phyloP scores from a whole-genome alignment of 768 basidiomycete genomes.

The Lentinula sp. region DNA sequence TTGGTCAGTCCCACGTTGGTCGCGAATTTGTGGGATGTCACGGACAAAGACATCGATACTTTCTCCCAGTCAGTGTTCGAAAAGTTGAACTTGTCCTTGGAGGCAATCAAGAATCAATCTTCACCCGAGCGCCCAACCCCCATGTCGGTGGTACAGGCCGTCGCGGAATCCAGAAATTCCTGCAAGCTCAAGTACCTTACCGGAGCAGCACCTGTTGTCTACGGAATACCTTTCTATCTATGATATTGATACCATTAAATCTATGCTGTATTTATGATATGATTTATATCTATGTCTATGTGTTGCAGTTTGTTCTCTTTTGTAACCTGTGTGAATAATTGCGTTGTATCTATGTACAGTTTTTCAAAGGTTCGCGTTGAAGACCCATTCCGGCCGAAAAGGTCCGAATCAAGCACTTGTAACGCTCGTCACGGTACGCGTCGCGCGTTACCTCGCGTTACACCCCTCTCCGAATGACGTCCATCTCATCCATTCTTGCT shows the following conservation, averaged over 20 bases:
- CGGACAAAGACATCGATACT: slow-evolving; percentile 95
- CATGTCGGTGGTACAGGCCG: slow-evolving; percentile 63
- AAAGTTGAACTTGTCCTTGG: slow-evolving; percentile 47
- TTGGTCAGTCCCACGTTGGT: slow-evolving; percentile 75
- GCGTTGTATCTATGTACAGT: no score
- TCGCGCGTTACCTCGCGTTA: not conserved
- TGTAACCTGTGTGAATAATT: no score
- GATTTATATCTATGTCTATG: not conserved
- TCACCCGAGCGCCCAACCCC: slow-evolving; percentile 11
- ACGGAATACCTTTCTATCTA: slow-evolving; percentile 92
- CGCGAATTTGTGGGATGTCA: slow-evolving; percentile 98
- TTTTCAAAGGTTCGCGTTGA: no score
- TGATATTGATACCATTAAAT: slow-evolving; percentile 16
- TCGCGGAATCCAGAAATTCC: slow-evolving; percentile 69
- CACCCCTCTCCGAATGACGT: slow-evolving; percentile 1
- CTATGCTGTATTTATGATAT: slow-evolving; percentile 1
- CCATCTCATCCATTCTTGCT: slow-evolving; percentile 16
- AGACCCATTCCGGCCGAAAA: no score
- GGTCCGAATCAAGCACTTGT: no score
- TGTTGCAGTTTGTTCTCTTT: not conserved
- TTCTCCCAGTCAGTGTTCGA: slow-evolving; percentile 82
- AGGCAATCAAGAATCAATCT: slow-evolving; percentile 19
- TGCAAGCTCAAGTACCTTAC: slow-evolving; percentile 93
- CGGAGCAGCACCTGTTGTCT: slow-evolving; percentile 91
- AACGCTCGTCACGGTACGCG: no score